Evolutionary conservation across 257 asterid species (phyloP), one percentile per base, ranked within the genome.

Genomic region (Verbena officinalis): DNA sequence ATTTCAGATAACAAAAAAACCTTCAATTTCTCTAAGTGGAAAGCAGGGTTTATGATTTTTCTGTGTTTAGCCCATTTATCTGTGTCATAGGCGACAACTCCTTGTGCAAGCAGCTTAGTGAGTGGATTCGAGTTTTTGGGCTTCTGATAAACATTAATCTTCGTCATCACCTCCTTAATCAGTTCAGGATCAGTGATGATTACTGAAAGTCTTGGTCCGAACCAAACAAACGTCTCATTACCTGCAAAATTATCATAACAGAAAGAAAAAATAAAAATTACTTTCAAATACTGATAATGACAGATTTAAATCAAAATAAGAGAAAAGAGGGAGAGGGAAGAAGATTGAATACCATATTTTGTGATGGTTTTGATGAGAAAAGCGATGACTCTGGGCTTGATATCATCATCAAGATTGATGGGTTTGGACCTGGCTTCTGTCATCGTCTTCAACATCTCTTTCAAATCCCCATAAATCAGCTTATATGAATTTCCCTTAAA

Each of bases 1-100:
- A 4, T 5, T 5, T 36, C 8, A 21, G 12, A 23, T n/a, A 4
- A 0, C 12, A 38, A n/a, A n/a, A n/a, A n/a, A 51, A 82, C 82
- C 85, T 80, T 83, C 31, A 83, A 22, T 39, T 80, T 80, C 56
- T 85, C 89, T 0, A 75, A 21, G 62, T 80, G 85, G 81, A 85
- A 83, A 56, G 89, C 87, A 9, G 89, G 82, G 71, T 68, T 36
- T 4, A 36, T 36, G 40, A 36, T 5, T 36, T 9, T 36, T 7
- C 40, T 36, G 11, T 36, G 40, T 9, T 36, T 36, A 7, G 10
- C 40, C 40, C 40, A 36, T 36, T 36, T 36, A 7, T 36, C 40
- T 36, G 9, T 36, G 7, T 36, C 40, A 9, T 36, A 36, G 40
- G 1, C 11, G 11, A 9, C 40, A 5, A 36, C 8, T 36, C 40